Base-by-base conservation (phyloP, 192 early-diverging fungal genomes). In the Fimicolochytrium jonesii region DNA sequence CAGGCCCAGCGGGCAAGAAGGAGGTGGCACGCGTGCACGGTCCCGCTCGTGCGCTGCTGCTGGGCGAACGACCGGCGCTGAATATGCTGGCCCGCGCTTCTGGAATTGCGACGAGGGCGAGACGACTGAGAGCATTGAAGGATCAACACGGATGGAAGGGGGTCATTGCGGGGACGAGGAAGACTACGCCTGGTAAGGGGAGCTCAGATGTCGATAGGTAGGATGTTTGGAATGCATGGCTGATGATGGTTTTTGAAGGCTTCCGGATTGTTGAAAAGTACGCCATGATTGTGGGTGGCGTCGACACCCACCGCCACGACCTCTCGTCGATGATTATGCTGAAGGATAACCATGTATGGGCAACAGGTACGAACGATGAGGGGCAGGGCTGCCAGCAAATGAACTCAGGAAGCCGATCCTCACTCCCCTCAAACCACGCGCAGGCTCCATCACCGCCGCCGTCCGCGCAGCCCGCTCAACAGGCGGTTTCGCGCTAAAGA, bases 291-390 rank as follows among this genome's bases (percentile, higher is more conserved):
- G 92, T 98, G 20, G 96, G 96, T 35, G 96, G 96, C 34, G 88
- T 91, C 43, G 96, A 98, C 68, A 94, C 92, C 0, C 96, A 98
- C 71, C 93, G 96, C 36, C 88, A 92, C 85, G 93, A 97, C 72
- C 79, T 99, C 48, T 95, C 93, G 3, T 86, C 91, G 15, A 95
- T 97, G 93, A 89, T 99, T 51, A 99, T 99, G 96, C 81, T 99
- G 47, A 99, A 99, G 74, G 96, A 99, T 77, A 97, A 98, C 77
- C 96, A 98, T 63, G 87, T 98, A 56, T 98, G 95, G 95, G 73
- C 77, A 5, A 69, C 70, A 15, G 69, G 62, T 69, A 46, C 5
- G 23, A 7, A n/a, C n/a, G n/a, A n/a, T n/a, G n/a, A n/a, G n/a
- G n/a, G n/a, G n/a, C n/a, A n/a, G n/a, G n/a, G n/a, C n/a, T n/a